These are phyloP conservation scores for Vaccinium myrtillus DNA, from an alignment of 148 eudicot genomes.

Conservation along the genomic window DNA sequence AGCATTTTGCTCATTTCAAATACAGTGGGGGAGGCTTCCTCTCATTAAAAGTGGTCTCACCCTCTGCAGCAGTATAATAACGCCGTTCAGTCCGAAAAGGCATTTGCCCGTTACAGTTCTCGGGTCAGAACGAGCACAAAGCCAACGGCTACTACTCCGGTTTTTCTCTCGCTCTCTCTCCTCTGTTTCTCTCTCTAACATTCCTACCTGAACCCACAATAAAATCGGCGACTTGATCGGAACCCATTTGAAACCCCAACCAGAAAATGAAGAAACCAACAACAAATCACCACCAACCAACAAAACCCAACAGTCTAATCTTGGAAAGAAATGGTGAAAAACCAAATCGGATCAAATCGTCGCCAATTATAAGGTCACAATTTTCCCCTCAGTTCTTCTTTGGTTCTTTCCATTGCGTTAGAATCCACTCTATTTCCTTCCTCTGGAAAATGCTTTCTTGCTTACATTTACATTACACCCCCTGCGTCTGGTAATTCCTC, in stretches of 20 bases:
- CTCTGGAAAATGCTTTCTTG: not conserved
- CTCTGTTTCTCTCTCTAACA: constrained; percentile 11
- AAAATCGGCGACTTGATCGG: constrained; percentile 34
- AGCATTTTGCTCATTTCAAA: not conserved
- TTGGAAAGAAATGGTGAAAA: constrained; percentile 27
- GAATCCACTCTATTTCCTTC: constrained; percentile 37
- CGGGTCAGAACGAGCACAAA: constrained; percentile 14
- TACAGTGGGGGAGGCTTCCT: not conserved
- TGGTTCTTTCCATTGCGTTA: constrained; percentile 71
- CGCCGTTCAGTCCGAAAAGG: not conserved
- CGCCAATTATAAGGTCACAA: constrained; percentile 35
- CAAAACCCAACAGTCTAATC: constrained; percentile 16
- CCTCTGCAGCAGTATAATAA: not conserved
- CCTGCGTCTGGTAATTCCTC: not conserved
- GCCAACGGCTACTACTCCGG: constrained; percentile 51
- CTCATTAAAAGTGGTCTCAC: not conserved
- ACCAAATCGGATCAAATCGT: not conserved
- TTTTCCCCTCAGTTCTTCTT: constrained; percentile 31
- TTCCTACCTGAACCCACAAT: constrained; percentile 13
- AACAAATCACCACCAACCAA: not conserved
- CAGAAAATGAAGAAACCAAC: not conserved
- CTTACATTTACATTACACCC: not conserved
- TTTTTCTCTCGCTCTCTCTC: constrained; percentile 12
- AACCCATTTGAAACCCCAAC: not conserved
- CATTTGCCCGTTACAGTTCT: constrained; percentile 11